Evolutionary conservation across 441 rosid species (phyloP).

Genomic region (Macaranga tanarius): DNA sequence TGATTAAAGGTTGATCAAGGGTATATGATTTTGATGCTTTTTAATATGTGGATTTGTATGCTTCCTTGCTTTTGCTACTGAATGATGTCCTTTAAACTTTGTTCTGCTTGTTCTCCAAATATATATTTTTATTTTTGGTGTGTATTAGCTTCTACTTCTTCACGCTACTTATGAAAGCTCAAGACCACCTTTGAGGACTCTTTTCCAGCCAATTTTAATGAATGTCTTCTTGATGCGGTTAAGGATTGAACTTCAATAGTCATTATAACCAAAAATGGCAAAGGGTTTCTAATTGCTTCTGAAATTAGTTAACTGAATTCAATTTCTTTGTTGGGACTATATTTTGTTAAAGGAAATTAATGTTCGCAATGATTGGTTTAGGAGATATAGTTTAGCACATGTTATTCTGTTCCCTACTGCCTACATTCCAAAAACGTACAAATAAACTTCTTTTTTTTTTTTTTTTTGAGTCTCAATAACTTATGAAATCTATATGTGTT

Average conservation of each 20-base stretch:
- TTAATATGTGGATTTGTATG: neutral
- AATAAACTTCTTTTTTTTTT: no score
- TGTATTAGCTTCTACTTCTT: neutral
- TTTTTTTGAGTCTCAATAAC: neutral
- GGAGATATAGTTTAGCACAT: neutral
- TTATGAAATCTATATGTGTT: neutral
- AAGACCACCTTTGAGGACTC: neutral
- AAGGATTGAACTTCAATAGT: neutral
- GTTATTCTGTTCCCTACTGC: neutral
- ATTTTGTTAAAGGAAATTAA: neutral
- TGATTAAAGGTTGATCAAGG: neutral
- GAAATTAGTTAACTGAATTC: neutral
- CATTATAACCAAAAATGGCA: neutral
- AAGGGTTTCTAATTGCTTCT: neutral
- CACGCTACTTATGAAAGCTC: neutral
- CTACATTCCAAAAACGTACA: neutral
- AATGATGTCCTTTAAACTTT: neutral
- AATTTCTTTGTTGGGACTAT: neutral
- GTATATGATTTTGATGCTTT: neutral
- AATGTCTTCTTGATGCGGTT: constrained; percentile 1
- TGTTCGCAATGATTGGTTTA: neutral
- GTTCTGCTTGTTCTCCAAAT: neutral
- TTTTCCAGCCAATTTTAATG: neutral
- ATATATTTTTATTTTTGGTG: neutral
- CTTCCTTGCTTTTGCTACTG: neutral